Evolutionary conservation across 176 grass and related monocot genomes (phyloP).

Genomic region (Chloris gayana): DNA sequence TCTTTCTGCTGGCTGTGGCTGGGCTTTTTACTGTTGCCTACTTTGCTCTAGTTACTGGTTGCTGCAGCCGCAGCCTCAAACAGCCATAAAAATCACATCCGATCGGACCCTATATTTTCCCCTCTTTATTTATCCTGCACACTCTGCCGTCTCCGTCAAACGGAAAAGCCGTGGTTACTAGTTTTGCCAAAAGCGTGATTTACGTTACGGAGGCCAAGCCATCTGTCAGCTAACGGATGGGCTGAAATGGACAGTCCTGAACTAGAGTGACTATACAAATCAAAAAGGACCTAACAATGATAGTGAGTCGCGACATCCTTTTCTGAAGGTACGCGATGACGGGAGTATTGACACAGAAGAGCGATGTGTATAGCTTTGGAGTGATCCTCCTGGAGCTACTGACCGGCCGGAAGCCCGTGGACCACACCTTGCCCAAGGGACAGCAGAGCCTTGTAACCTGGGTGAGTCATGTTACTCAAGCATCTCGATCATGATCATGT

Average conservation of each 20-base stretch:
- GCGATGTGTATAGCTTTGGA: conserved; percentile 62
- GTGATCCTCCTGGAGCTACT: conserved; percentile 58
- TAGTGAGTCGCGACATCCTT: background rate
- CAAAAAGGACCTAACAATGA: background rate
- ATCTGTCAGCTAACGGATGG: background rate
- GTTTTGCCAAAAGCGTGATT: too few relatives aligned
- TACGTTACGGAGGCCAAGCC: background rate
- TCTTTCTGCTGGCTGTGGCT: too few relatives aligned
- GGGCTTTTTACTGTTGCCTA: too few relatives aligned
- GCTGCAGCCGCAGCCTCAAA: too few relatives aligned
- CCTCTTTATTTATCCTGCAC: background rate
- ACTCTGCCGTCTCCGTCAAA: background rate
- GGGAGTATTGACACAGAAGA: conserved; percentile 58
- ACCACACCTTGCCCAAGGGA: conserved; percentile 67
- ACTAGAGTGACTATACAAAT: too few relatives aligned
- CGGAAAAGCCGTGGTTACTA: background rate
- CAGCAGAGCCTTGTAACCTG: conserved; percentile 63
- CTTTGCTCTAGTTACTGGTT: too few relatives aligned
- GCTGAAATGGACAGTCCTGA: background rate
- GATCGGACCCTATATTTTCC: too few relatives aligned
- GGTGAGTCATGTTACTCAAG: conserved; percentile 13
- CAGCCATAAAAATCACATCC: too few relatives aligned
- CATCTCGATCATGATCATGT: background rate
- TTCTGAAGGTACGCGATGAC: conserved; percentile 59
- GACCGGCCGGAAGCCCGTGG: conserved; percentile 65